phyloP scores from a whole-genome alignment of 176 grass and related monocot genomes.

The Bothriochloa decipiens region DNA sequence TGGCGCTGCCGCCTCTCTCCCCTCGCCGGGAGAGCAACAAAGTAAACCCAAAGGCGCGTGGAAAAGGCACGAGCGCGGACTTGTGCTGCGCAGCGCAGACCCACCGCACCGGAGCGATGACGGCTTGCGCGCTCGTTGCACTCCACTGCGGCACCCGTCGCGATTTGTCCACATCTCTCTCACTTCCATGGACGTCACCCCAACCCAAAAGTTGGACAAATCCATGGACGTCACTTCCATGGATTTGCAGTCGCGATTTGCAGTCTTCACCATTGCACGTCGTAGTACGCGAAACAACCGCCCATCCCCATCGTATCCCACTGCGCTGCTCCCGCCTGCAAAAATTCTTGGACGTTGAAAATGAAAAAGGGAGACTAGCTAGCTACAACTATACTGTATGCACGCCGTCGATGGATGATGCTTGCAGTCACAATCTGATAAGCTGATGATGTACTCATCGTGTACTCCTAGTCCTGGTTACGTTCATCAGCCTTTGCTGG shows the following conservation, averaged over 20 bases:
- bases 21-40: background rate
- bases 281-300: background rate
- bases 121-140: background rate
- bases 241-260: too few relatives aligned
- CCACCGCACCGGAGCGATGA: background rate
- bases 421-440: background rate
- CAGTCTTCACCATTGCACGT: too few relatives aligned
- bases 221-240: too few relatives aligned
- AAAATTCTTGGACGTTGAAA: background rate
- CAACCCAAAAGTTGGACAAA: too few relatives aligned
- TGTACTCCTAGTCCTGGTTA: too few relatives aligned
- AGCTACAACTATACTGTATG: background rate
- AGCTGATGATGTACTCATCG: background rate
- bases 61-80: constrained; percentile 33
- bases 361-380: background rate
- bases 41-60: constrained; percentile 47
- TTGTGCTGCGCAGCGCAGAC: background rate
- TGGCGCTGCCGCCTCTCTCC: background rate
- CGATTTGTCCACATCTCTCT: constrained; percentile 43
- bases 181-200: background rate
- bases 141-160: background rate
- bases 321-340: background rate
- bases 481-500: too few relatives aligned
- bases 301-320: background rate
- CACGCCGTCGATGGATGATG: background rate